Conservation (phyloP, 768 basidiomycete species). For the Pleurotus cornucopiae region DNA sequence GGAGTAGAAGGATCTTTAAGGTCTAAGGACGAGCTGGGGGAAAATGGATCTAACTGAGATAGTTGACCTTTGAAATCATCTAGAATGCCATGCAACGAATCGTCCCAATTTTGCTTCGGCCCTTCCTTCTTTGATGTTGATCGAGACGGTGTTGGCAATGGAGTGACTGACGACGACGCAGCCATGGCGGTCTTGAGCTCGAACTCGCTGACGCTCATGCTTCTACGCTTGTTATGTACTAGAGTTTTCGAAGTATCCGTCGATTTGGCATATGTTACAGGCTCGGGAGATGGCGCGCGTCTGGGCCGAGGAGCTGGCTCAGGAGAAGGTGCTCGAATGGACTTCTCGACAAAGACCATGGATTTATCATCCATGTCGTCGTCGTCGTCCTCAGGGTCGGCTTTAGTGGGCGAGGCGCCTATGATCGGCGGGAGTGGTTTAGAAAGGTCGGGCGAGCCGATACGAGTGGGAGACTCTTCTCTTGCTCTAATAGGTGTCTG, state of each 20-base stretch:
- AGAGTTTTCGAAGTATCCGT: constrained; percentile 21
- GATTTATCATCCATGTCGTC: constrained; percentile 47
- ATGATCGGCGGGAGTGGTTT: constrained; percentile 68
- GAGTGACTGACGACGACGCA: constrained; percentile 30
- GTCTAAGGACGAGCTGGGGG: constrained; percentile 43
- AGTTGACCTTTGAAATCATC: constrained; percentile 73
- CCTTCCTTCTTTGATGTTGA: constrained; percentile 11
- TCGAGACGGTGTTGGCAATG: constrained; percentile 28
- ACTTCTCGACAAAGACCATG: constrained; percentile 51
- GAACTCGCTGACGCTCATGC: constrained; percentile 69
- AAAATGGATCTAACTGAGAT: constrained; percentile 57
- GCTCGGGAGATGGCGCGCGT: constrained; percentile 16
- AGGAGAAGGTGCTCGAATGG: constrained; percentile 32
- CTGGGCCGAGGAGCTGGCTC: background rate
- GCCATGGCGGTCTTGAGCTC: constrained; percentile 46
- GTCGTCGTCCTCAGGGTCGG: constrained; percentile 19
- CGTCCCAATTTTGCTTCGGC: constrained; percentile 21
- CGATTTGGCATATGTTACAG: constrained; percentile 24
- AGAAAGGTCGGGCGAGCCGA: constrained; percentile 32
- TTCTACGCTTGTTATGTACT: constrained; percentile 47
- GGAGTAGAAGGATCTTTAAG: constrained; percentile 65
- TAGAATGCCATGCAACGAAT: constrained; percentile 57
- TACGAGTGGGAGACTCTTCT: constrained; percentile 39
- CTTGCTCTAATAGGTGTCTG: constrained; percentile 35
- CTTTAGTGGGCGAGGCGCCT: constrained; percentile 27